A percentile compares a stretch with the other conserved stretches of the same genome.
Evolutionary conservation across 768 basidiomycete genomes (phyloP).

Genomic region (Leccinellum luteum): DNA sequence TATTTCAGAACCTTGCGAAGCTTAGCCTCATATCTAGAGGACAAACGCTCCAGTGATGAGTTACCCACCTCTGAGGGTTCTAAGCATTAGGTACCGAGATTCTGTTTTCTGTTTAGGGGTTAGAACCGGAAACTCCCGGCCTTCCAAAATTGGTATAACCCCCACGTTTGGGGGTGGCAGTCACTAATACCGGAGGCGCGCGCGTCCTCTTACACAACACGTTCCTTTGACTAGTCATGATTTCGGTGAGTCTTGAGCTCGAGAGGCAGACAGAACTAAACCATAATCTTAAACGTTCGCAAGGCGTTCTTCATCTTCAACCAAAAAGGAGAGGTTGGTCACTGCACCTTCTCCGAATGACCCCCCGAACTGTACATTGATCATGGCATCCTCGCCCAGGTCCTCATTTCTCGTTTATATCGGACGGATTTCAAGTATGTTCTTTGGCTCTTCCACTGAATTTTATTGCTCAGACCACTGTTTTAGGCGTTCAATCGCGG

Average conservation of each 20-base stretch:
- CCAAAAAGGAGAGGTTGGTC: conserved; percentile 92
- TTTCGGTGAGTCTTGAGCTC: conserved; percentile 39
- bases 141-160: too few relatives aligned
- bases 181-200: background rate
- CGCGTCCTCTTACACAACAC: background rate
- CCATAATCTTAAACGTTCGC: conserved; percentile 3
- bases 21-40: too few relatives aligned
- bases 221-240: conserved; percentile 33
- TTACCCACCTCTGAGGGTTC: too few relatives aligned
- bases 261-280: background rate
- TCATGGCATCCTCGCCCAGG: conserved; percentile 42
- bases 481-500: conserved; percentile 87
- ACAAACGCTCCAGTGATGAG: too few relatives aligned
- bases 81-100: too few relatives aligned
- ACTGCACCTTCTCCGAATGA: background rate
- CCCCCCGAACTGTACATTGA: background rate
- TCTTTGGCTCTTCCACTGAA: conserved; percentile 9
- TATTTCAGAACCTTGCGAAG: too few relatives aligned
- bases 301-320: conserved; percentile 99
- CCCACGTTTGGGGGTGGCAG: conserved; percentile 3
- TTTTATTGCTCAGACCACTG: conserved; percentile 3
- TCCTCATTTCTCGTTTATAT: conserved; percentile 94
- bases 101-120: too few relatives aligned
- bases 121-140: too few relatives aligned
- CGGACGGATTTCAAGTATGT: conserved; percentile 94